phyloP scores from a whole-genome alignment of 371 early-diverging fungal genomes.

The Conidiobolus incongruus region DNA sequence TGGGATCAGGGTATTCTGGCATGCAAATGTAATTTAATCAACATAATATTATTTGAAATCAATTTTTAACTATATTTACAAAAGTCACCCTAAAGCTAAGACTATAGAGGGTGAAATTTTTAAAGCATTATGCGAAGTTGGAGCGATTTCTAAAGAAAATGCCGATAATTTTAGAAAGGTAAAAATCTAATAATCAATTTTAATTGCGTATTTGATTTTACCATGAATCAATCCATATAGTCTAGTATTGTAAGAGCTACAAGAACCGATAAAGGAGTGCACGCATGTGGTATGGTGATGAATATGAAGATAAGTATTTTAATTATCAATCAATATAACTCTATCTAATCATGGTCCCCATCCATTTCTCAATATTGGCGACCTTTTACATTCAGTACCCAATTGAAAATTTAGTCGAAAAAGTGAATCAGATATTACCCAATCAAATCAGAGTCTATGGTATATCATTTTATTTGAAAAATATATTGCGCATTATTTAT shows the following conservation, averaged over 20 bases:
- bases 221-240: neutral
- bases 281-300: conserved; percentile 91
- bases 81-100: conserved; percentile 34
- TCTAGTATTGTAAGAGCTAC: conserved; percentile 58
- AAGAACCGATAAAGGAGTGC: conserved; percentile 99
- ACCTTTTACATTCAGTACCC: conserved; percentile 34
- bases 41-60: too few relatives aligned
- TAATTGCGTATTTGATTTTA: too few relatives aligned
- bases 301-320: conserved; percentile 56
- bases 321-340: neutral
- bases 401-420: conserved; percentile 38
- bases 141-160: conserved; percentile 52
- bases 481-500: too few relatives aligned
- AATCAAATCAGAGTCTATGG: conserved; percentile 75
- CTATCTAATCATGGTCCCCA: too few relatives aligned
- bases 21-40: conserved; percentile 63
- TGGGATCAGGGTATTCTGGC: conserved; percentile 88
- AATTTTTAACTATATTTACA: too few relatives aligned
- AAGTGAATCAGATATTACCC: conserved; percentile 49
- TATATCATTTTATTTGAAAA: too few relatives aligned
- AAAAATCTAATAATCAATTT: too few relatives aligned
- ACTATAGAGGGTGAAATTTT: conserved; percentile 69
- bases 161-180: conserved; percentile 56
- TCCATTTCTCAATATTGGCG: conserved; percentile 1
- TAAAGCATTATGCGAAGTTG: conserved; percentile 43